A percentile compares a stretch with the other conserved stretches of the same genome.
Conservation (phyloP, 495 filamentous ascomycete species). For the Aspergillus hancockii region DNA sequence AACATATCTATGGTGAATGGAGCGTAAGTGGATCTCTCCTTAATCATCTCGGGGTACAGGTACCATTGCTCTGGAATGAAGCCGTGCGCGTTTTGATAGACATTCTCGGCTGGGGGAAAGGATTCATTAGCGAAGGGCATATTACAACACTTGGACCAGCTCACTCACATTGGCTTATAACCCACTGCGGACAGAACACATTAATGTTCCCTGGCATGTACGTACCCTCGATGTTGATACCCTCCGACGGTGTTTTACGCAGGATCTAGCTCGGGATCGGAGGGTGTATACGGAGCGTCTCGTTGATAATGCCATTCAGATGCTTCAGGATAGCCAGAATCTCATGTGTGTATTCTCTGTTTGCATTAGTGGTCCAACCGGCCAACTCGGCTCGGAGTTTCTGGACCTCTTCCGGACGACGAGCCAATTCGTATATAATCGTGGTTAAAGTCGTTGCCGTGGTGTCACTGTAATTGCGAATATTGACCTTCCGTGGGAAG, state of each 20-base stretch:
- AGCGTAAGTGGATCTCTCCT: constrained; percentile 16
- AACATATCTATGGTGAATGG: constrained; percentile 18
- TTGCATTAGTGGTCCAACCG: constrained; percentile 8
- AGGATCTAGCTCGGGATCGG: constrained; percentile 27
- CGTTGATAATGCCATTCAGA: constrained; percentile 43
- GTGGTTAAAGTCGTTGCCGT: constrained; percentile 53
- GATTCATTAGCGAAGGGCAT: background rate
- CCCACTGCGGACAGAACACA: constrained; percentile 41
- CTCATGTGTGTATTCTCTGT: constrained; percentile 18
- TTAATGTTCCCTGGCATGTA: constrained; percentile 45
- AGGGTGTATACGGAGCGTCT: constrained; percentile 38
- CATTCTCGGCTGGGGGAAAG: constrained; percentile 8
- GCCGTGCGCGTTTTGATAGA: constrained; percentile 28
- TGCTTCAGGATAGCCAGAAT: constrained; percentile 24
- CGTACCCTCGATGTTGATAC: constrained; percentile 44
- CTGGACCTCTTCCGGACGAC: constrained; percentile 35
- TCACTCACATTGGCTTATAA: constrained; percentile 31
- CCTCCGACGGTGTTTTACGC: constrained; percentile 47
- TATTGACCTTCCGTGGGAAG: background rate
- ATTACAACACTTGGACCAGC: background rate
- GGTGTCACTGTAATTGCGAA: constrained; percentile 48
- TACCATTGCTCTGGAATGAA: constrained; percentile 60
- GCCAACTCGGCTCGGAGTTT: constrained; percentile 27
- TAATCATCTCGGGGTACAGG: constrained; percentile 28
- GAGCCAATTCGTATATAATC: constrained; percentile 48